Percentiles rank a stretch among this genome's conserved stretches.
Evolutionary conservation across 768 basidiomycete species (phyloP).

Genomic region (Auricularia sp.): DNA sequence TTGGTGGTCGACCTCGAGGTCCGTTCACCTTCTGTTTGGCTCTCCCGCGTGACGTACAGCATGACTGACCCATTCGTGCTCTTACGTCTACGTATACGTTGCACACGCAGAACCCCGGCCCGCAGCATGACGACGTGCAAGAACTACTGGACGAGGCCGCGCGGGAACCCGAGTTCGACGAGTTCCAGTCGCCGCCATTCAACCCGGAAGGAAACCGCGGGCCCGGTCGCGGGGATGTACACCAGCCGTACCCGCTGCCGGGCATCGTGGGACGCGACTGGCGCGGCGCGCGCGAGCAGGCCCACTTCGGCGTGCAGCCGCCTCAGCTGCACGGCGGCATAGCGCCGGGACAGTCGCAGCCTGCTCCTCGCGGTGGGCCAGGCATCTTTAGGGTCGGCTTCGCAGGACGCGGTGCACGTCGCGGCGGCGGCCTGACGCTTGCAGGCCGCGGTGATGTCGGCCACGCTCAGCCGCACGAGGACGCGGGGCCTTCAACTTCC

Average conservation of each 20-base stretch:
- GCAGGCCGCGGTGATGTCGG: not conserved
- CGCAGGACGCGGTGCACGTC: constrained; percentile 42
- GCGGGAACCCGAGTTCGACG: constrained; percentile 28
- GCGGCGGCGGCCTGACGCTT: not conserved
- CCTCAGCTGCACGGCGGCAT: constrained; percentile 5
- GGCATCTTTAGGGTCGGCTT: constrained; percentile 45
- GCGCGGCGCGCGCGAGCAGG: too few relatives aligned
- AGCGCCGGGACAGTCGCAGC: constrained; percentile 8
- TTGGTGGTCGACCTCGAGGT: constrained; percentile 81
- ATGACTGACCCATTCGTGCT: not conserved
- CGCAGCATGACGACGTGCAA: not conserved
- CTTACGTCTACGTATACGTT: too few relatives aligned
- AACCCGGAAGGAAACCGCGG: constrained; percentile 1
- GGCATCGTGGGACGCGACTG: too few relatives aligned
- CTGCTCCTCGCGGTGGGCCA: constrained; percentile 6
- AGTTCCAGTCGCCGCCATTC: constrained; percentile 10
- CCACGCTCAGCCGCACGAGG: not conserved
- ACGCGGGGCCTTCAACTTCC: too few relatives aligned
- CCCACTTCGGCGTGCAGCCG: not conserved
- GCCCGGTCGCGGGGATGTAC: too few relatives aligned
- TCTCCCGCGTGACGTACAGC: not conserved
- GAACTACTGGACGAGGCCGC: constrained; percentile 13
- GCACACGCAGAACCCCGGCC: not conserved
- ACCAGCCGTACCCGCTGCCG: too few relatives aligned
- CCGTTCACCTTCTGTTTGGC: not conserved